These are phyloP conservation scores for Amanita jacksonii DNA, from an alignment of 768 basidiomycete species.

Conservation along the genomic window DNA sequence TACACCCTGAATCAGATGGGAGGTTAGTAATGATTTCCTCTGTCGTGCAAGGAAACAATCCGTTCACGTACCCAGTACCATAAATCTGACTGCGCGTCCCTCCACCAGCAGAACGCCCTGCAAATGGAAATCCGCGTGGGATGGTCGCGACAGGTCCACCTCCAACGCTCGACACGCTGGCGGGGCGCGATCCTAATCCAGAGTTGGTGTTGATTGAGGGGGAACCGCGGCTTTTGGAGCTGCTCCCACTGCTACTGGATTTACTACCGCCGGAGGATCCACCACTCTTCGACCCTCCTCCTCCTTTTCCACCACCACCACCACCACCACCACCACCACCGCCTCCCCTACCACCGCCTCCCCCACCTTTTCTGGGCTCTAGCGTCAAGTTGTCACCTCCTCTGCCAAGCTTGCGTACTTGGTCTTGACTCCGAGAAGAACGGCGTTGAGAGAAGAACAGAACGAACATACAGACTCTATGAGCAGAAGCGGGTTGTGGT, in stretches of 20 bases:
- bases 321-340: not conserved
- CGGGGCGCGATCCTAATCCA: constrained; percentile 13
- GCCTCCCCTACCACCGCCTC: not conserved
- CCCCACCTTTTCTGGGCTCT: not conserved
- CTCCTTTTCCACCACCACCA: not conserved
- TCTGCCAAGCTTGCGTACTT: not conserved
- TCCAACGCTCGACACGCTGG: constrained; percentile 20
- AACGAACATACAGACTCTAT: too few species aligned
- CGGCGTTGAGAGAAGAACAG: too few species aligned
- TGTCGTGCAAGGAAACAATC: constrained; percentile 6
- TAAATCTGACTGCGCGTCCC: constrained; percentile 35
- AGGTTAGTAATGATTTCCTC: constrained; percentile 2
- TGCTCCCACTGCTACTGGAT: constrained; percentile 6
- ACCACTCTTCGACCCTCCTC: not conserved
- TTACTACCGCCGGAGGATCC: not conserved
- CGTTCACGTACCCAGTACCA: constrained; percentile 30
- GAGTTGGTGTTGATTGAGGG: constrained; percentile 13
- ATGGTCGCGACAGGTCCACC: constrained; percentile 27
- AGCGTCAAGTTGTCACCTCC: constrained; percentile 7
- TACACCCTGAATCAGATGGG: too few species aligned
- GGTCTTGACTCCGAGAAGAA: too few species aligned
- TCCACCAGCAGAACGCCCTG: constrained; percentile 43
- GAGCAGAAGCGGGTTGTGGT: too few species aligned
- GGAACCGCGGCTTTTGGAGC: constrained; percentile 8
- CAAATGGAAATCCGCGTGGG: constrained; percentile 33